Conservation (phyloP, 2,329 filamentous ascomycete genomes). For the Rutstroemia sp. region DNA sequence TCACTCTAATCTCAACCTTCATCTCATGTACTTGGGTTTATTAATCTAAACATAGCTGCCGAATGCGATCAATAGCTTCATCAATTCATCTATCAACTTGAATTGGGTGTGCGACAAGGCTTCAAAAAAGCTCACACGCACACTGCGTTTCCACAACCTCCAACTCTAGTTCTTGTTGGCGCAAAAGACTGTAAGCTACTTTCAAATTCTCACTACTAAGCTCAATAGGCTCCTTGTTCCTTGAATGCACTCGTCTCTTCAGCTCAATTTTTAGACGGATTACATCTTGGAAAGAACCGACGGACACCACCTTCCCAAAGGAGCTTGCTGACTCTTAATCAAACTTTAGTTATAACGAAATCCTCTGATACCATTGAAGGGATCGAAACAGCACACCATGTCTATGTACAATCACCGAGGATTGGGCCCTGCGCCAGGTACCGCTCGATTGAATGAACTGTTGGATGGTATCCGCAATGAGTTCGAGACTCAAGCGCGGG, state of each 20-base stretch:
- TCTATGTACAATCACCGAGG: conserved; percentile 90
- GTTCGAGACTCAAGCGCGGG: conserved; percentile 77
- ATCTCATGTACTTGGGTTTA: not conserved
- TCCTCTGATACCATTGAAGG: not conserved
- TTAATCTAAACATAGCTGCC: not conserved
- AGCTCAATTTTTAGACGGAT: no score
- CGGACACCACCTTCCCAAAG: not conserved
- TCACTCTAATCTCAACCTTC: not conserved
- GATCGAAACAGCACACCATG: conserved; percentile 33
- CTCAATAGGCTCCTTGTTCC: no score
- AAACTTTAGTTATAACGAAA: not conserved
- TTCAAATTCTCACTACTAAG: not conserved
- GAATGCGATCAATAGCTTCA: conserved; percentile 5
- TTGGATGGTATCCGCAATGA: conserved; percentile 85
- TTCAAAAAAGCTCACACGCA: not conserved
- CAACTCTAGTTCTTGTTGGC: not conserved
- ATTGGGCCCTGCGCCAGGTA: conserved; percentile 63
- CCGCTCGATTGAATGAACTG: conserved; percentile 74
- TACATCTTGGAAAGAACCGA: not conserved
- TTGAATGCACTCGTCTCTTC: no score
- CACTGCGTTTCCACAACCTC: not conserved
- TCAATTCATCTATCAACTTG: conserved; percentile 4
- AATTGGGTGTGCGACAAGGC: not conserved
- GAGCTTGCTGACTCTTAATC: not conserved
- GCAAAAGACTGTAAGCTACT: not conserved